Evolutionary conservation across 331 rosid species (phyloP), one percentile per base, ranked within the genome.

Genomic region (Phaseolus coccineus): DNA sequence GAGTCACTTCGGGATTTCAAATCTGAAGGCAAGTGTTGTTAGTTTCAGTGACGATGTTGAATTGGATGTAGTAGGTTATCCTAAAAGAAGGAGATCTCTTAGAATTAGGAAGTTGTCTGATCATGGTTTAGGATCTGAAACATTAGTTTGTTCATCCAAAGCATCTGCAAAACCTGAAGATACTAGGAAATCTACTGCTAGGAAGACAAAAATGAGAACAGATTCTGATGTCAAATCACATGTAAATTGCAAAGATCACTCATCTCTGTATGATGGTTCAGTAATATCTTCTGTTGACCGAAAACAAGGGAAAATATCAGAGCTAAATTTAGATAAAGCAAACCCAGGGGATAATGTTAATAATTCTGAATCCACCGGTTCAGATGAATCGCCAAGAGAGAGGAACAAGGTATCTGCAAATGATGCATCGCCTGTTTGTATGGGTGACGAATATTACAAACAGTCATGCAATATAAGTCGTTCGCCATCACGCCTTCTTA

Each of bases 361-460:
- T 74, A 82, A 75, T 76, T 76, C 68, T 47, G 71, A 69, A 66
- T 77, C 64, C 68, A 44, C 83, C 53, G 47, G 61, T 42, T 59
- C 55, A 50, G 82, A 82, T 40, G 87, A 81, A 84, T 81, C 80
- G 0, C 91, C 90, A 5, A 64, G 83, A 78, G 87, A 85, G 63
- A 87, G 89, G 48, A 65, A 50, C 69, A 85, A 87, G 69, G 87
- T 87, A 73, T 77, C 88, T 72, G 83, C 39, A 46, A 88, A 85
- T 62, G 85, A 81, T 19, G 87, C 77, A 52, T 96, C 99, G 68
- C 98, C 99, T 55, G 77, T 91, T 80, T 93, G 99, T 86, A 91
- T 91, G 96, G 96, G 96, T 9, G 85, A 87, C 62, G 96, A 86
- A 67, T 96, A 90, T 80, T 87, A 84, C 83, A 88, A 88, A 55